Evolutionary conservation across 2,329 filamentous ascomycete genomes (phyloP), one percentile per base, ranked within the genome.

Genomic region (Verticillium albo-atrum): DNA sequence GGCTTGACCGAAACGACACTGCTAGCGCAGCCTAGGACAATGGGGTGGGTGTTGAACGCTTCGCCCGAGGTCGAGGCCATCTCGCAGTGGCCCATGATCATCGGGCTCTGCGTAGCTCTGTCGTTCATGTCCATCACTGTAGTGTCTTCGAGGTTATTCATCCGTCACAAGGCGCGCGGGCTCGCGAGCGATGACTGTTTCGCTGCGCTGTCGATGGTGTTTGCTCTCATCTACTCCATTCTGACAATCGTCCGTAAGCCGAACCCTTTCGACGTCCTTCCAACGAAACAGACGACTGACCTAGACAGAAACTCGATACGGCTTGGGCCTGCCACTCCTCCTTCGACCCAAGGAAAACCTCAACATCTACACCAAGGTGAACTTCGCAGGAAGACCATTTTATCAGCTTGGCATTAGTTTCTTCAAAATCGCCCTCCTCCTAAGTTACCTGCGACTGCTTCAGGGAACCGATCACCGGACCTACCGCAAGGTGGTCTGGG

Each of bases 361-460:
- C 0, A 61, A 76, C 5, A 69, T 70, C 0, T 84, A 82, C 65
- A 79, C 77, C 0, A 66, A 79, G 58, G 70, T 81, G 65, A 84
- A 84, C 66, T 84, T 76, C 62, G 78, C 78, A 5, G 82, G 81
- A 2, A 75, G 82, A 3, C 82, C 82, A 0, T 76, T 84, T 52
- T 84, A 84, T 61, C 80, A 83, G 62, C 55, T 82, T 7, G 82
- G 82, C 37, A 82, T 84, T 67, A 79, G 78, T 61, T 82, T 82
- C 60, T 84, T 84, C 75, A 84, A 84, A 65, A 77, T 82, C 28
- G 80, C 81, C 0, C 71, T 84, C 2, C 71, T 82, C 59, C 77
- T 83, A 64, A 81, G 78, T 62, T 84, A 83, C 62, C 68, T 83
- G 20, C 76, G 80, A 6, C 74, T 84, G 2, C 71, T 84, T 34